Base-by-base conservation (phyloP, 1,139 yeast species). In the Sugiyamaella castrensis region DNA sequence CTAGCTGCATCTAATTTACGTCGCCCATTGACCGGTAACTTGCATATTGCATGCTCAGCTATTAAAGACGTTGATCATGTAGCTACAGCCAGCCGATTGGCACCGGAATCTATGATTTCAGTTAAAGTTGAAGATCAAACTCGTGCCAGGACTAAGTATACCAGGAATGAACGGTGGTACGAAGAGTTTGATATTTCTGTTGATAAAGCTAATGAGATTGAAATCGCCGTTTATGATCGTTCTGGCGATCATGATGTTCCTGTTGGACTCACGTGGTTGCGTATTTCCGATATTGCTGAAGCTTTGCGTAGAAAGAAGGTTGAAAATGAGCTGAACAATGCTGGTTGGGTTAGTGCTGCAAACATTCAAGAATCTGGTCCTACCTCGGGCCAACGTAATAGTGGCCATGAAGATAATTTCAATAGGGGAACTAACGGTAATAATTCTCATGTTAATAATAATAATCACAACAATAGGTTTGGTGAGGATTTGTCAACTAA, bases 41-140 rank as follows among this genome's bases (percentile, higher is more conserved):
- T 92, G 53, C 80, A 80, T 30, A 75, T 91, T 35, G 79, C 81
- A 16, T 72, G 91, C 47, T 77, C 84, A 40, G 86, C 92, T 33
- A 79, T 91, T 37, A 78, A 94, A 62, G 96, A 89, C 66, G 88
- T 91, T 34, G 97, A 91, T 63, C 98, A 92, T 67, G 84, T 91
- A 46, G 87, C 95, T 4, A 81, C 95, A 6, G 89, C 94, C 9
- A 39, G 37, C 37, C 67, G 79, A 55, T 82, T 87, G 58, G 77
- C 88, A 40, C 89, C 95, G 0, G 98, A 92, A 62, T 81, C 94
- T 2, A 75, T 80, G 53, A 84, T 89, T 12, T 74, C 84, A 1
- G 72, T 92, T 57, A 89, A 88, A 63, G 80, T 91, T 46, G 98
- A 92, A 66, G 97, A 91, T 65, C 87, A 83, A 32, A 84, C 85